Conservation (phyloP, 768 basidiomycete species). For the Suillus sp. region DNA sequence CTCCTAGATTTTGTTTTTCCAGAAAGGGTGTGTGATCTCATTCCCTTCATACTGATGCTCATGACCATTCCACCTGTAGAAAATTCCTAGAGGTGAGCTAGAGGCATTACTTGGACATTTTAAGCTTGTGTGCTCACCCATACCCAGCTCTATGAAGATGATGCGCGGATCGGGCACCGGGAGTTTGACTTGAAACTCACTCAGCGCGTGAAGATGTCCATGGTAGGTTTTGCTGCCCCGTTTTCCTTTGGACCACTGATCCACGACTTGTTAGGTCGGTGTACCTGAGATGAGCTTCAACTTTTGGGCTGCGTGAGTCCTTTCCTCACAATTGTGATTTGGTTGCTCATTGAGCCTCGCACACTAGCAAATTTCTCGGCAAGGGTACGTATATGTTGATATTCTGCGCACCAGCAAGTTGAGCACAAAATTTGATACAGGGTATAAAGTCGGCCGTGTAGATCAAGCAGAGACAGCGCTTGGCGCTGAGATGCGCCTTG, state of each 20-base stretch:
- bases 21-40: constrained; percentile 74
- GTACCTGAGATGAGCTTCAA: constrained; percentile 95
- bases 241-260: not conserved
- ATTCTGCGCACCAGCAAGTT: not conserved
- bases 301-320: constrained; percentile 83
- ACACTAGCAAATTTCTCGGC: constrained; percentile 73
- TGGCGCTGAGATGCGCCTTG: constrained; percentile 93
- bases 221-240: constrained; percentile 55
- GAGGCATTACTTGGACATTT: not conserved
- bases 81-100: constrained; percentile 75
- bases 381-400: constrained; percentile 51
- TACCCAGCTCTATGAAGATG: constrained; percentile 84
- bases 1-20: constrained; percentile 86
- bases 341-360: constrained; percentile 6
- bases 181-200: constrained; percentile 95
- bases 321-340: constrained; percentile 7
- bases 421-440: constrained; percentile 35
- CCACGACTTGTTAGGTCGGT: constrained; percentile 62
- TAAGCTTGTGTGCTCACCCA: not conserved
- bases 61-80: constrained; percentile 39
- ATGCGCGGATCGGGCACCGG: constrained; percentile 89
- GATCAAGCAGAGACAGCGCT: constrained; percentile 97
- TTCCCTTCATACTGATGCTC: not conserved
- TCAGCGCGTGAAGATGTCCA: constrained; percentile 95
- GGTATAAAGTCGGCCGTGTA: constrained; percentile 94